Evolutionary conservation across 2,329 filamentous ascomycete genomes (phyloP).

Genomic region (Fusarium goolgardi): DNA sequence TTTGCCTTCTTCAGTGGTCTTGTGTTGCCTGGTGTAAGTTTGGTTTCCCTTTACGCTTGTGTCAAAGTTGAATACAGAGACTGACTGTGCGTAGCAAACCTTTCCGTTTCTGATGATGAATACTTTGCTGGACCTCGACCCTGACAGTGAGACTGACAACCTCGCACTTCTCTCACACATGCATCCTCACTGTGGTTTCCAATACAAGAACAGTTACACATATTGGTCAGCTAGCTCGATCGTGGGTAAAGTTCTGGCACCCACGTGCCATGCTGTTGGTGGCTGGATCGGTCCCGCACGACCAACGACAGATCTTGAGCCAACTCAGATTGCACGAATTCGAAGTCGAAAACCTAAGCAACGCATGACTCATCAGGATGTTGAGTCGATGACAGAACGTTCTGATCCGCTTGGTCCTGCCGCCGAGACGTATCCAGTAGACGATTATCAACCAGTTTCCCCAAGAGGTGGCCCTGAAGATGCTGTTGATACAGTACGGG

Average conservation of each 20-base stretch:
- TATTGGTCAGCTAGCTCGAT: slow-evolving; percentile 81
- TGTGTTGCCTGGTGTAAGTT: slow-evolving; percentile 73
- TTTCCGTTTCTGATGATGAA: slow-evolving; percentile 84
- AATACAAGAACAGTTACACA: slow-evolving; percentile 78
- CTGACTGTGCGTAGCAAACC: slow-evolving; percentile 58
- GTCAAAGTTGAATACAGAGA: not conserved
- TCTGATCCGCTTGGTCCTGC: slow-evolving; percentile 76
- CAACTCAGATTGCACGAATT: slow-evolving; percentile 77
- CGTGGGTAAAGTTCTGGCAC: slow-evolving; percentile 79
- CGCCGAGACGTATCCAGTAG: slow-evolving; percentile 71
- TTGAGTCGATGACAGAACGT: slow-evolving; percentile 73
- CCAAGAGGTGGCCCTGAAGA: slow-evolving; percentile 66
- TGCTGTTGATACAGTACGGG: slow-evolving; percentile 72
- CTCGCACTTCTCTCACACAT: slow-evolving; percentile 76
- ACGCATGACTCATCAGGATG: slow-evolving; percentile 67
- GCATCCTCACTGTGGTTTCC: slow-evolving; percentile 77
- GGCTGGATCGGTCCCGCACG: slow-evolving; percentile 81
- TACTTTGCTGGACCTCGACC: slow-evolving; percentile 78
- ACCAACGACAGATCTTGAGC: slow-evolving; percentile 73
- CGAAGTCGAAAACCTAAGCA: slow-evolving; percentile 69
- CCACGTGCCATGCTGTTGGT: slow-evolving; percentile 75
- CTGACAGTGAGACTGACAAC: slow-evolving; percentile 72
- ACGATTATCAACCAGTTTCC: slow-evolving; percentile 72
- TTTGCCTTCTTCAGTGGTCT: slow-evolving; percentile 83
- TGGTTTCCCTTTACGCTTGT: not conserved